Evolutionary conservation across 2,329 filamentous ascomycete genomes (phyloP), one percentile per base, ranked within the genome.

Genomic region (Colletotrichum cuscutae): DNA sequence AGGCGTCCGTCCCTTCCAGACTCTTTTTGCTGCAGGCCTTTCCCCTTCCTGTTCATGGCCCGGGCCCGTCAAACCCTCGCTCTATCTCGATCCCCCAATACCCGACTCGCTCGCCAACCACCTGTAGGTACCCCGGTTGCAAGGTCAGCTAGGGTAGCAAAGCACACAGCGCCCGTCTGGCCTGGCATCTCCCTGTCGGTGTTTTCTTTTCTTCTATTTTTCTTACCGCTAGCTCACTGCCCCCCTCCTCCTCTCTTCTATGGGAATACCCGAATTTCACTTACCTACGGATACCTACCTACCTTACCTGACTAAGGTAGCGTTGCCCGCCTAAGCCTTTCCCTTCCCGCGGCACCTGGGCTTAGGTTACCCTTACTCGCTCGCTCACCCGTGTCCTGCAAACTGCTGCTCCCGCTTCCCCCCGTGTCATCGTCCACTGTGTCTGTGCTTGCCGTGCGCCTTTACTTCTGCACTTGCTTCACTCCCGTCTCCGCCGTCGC

Each of bases 401-500:
- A 37, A 37, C 12, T 37, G 35, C 35, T 37, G 35, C 35, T 37
- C 35, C 35, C 35, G 35, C 35, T 37, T 37, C 26, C 32, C 46
- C 26, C 65, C 32, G 46, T 42, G 52, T 57, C 56, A 42, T 60
- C 54, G 65, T 57, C 65, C 58, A 35, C 8, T 62, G 58, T 46
- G 62, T 66, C 57, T 13, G 68, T 71, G 68, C 63, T 61, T 24
- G 24, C 24, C 30, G 68, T 53, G 68, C 68, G 63, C 52, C 46
- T 61, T 68, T 60, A 26, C 49, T 46, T 61, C 56, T 68, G 65
- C 57, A 35, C 53, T 66, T 59, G 35, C 49, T 56, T 57, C 64
- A 67, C 42, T 52, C 49, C 28, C 49, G 35, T 72, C 71, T 72
- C 56, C 71, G 62, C 68, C 67, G 57, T 67, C 62, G 62, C 71